Evolutionary conservation across 169 alveolate genomes (phyloP).

Genomic region (Perkinsus marinus): DNA sequence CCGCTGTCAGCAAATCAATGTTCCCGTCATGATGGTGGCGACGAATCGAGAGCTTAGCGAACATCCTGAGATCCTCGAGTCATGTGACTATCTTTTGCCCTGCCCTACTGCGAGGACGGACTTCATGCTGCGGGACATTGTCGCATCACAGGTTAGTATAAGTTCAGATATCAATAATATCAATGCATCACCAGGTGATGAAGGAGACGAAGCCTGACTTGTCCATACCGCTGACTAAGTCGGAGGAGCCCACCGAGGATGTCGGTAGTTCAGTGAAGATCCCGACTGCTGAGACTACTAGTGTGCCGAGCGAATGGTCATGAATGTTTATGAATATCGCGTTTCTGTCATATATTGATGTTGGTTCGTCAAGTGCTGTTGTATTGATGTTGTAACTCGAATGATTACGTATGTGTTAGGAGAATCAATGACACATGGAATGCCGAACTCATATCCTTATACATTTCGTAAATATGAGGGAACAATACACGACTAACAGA

Average conservation of each 20-base stretch:
- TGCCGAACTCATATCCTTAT: no score
- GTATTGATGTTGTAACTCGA: no score
- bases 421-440: no score
- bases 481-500: no score
- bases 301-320: not conserved
- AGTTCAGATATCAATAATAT: not conserved
- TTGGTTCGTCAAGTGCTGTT: no score
- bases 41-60: not conserved
- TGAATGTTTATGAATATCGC: not conserved
- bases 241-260: not conserved
- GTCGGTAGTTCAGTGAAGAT: not conserved
- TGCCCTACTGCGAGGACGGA: not conserved
- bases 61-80: not conserved
- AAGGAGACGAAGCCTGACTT: not conserved
- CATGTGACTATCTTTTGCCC: not conserved
- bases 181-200: not conserved
- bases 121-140: not conserved
- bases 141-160: not conserved
- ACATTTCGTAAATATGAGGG: no score
- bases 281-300: not conserved
- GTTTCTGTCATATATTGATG: no score
- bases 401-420: no score
- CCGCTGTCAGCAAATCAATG: not conserved
- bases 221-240: not conserved
- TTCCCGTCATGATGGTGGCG: not conserved